Conservation (phyloP, 495 filamentous ascomycete species). For the Penicillium paradoxum region DNA sequence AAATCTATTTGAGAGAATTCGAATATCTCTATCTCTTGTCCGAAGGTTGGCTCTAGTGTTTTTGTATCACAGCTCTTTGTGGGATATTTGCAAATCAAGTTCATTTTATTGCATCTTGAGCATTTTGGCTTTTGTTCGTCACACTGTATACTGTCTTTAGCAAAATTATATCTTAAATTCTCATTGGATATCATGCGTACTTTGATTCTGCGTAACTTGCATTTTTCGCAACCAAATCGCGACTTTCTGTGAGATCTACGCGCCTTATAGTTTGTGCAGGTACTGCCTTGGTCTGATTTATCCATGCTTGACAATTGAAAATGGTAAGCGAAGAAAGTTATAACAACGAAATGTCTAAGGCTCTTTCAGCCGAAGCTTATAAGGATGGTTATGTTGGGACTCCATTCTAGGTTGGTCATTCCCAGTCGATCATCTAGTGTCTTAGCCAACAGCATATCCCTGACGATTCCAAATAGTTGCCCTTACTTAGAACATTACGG, state of each 20-base stretch:
- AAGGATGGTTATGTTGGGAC: neutral
- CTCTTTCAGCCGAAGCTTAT: neutral
- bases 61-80: neutral
- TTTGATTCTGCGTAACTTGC: slow-evolving; percentile 1
- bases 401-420: neutral
- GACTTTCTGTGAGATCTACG: neutral
- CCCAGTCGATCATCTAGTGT: neutral
- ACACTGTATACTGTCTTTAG: neutral
- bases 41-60: neutral
- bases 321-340: neutral
- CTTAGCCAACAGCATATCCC: neutral
- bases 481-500: neutral
- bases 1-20: neutral
- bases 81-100: neutral
- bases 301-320: neutral
- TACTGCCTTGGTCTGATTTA: neutral
- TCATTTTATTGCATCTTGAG: neutral
- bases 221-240: neutral
- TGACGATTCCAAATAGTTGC: neutral
- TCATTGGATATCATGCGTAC: neutral
- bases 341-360: neutral
- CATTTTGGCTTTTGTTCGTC: neutral
- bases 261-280: neutral
- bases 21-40: neutral
- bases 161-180: neutral